Conservation (phyloP, 176 grass and related monocot genomes). For the Sorghum bicolor region Sorghum_bicolor_NCBIv3 NC_012873.2:1324501-1325000, state of each 20-base stretch:
- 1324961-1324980: constrained; percentile 66
- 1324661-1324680: no score
- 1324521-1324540: constrained; percentile 64
- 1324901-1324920: constrained; percentile 23
- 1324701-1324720: neutral
- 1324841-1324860: constrained; percentile 88
- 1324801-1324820: constrained; percentile 86
- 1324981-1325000: constrained; percentile 68
- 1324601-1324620: neutral
- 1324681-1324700: neutral
- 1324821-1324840: constrained; percentile 62
- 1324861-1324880: constrained; percentile 89
- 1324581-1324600: constrained; percentile 55
- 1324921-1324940: neutral
- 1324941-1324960: neutral
- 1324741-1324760: neutral
- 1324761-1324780: neutral
- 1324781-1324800: constrained; percentile 91
- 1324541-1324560: constrained; percentile 86
- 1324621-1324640: neutral
- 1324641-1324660: neutral
- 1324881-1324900: constrained; percentile 72
- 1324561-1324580: constrained; percentile 81
- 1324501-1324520: constrained; percentile 66
- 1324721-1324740: neutral